Evolutionary conservation across 148 eudicot genomes (phyloP).

Genomic region (Nyssa sinensis): DNA sequence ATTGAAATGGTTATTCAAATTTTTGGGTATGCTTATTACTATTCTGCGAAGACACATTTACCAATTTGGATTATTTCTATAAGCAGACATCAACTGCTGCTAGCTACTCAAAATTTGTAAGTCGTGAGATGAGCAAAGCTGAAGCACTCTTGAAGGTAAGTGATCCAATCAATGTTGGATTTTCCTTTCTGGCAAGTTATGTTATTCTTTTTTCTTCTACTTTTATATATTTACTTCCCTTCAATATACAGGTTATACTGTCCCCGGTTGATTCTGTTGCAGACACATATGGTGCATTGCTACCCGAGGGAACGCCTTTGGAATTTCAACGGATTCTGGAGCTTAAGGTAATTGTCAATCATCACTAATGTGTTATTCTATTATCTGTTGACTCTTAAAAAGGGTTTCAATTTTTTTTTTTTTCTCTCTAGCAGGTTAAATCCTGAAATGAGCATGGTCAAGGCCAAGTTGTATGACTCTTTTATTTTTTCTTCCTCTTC

Average conservation of each 20-base stretch:
- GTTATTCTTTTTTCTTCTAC: not conserved
- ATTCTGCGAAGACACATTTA: not conserved
- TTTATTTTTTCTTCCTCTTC: too few species aligned
- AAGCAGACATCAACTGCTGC: slow-evolving; percentile 78
- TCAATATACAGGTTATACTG: slow-evolving; percentile 70
- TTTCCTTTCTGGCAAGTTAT: not conserved
- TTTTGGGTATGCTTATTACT: slow-evolving; percentile 5
- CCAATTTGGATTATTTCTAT: slow-evolving; percentile 1
- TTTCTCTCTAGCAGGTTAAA: not conserved
- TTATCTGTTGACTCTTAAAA: not conserved
- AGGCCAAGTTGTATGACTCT: not conserved
- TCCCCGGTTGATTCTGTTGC: slow-evolving; percentile 97
- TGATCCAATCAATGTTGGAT: slow-evolving; percentile 1
- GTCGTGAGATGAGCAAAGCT: slow-evolving; percentile 99
- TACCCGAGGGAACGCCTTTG: slow-evolving; percentile 91
- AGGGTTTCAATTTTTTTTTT: not conserved
- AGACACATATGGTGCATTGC: slow-evolving; percentile 88
- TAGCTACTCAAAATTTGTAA: slow-evolving; percentile 84
- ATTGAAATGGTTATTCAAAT: not conserved
- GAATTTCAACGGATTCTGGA: slow-evolving; percentile 94
- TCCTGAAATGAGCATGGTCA: not conserved
- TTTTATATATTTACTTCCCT: slow-evolving; percentile 12
- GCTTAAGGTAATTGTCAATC: slow-evolving; percentile 58
- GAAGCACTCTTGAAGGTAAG: slow-evolving; percentile 90
- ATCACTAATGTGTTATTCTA: not conserved